These are phyloP conservation scores for Colletotrichum endophyticum DNA, from an alignment of 2,329 filamentous ascomycete species.

Conservation along the genomic window DNA sequence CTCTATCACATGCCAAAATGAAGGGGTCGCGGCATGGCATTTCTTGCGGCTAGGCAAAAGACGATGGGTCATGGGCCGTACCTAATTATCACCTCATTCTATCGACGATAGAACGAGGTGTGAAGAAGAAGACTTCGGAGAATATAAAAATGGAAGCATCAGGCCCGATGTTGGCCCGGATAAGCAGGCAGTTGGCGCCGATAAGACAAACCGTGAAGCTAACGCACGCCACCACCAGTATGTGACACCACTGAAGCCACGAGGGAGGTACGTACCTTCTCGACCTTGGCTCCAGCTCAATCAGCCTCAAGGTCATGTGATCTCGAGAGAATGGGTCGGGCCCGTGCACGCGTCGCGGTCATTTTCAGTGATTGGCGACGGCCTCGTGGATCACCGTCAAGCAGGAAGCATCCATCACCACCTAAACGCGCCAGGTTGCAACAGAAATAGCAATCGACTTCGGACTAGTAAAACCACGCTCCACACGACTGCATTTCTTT, in stretches of 20 bases:
- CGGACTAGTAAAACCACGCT: background rate
- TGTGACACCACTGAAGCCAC: background rate
- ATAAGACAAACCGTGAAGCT: background rate
- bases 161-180: constrained; percentile 7
- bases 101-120: background rate
- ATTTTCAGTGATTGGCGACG: constrained; percentile 12
- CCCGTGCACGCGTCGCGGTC: constrained; percentile 17
- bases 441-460: background rate
- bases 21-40: background rate
- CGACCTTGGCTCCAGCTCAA: background rate
- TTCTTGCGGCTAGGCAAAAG: background rate
- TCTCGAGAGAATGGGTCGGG: background rate
- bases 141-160: background rate
- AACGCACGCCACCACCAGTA: background rate
- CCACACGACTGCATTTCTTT: background rate
- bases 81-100: constrained; percentile 8
- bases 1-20: constrained; percentile 19
- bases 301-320: constrained; percentile 1
- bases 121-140: background rate
- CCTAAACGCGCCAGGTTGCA: background rate
- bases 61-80: background rate
- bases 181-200: background rate
- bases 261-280: background rate
- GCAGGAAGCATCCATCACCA: background rate
- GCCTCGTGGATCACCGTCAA: background rate